These are phyloP conservation scores for Fraxinus nigra DNA, from an alignment of 305 asterid genomes.

Conservation along the genomic window DNA sequence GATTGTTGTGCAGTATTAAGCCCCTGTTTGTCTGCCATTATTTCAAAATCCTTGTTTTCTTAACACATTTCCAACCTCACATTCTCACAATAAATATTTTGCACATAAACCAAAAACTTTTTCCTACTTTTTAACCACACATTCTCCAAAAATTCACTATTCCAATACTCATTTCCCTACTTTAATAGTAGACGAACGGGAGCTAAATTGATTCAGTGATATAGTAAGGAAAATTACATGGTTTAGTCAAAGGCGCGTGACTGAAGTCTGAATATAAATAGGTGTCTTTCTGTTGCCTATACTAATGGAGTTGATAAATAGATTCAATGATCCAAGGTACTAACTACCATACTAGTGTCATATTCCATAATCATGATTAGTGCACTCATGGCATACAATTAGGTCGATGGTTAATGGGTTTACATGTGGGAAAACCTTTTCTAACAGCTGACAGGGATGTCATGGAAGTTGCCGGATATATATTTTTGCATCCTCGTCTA, in stretches of 20 bases:
- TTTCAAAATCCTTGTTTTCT: too few species aligned
- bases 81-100: too few species aligned
- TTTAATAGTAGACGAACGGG: too few species aligned
- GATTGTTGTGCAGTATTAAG: not conserved
- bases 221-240: not conserved
- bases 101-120: too few species aligned
- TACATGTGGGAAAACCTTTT: slow-evolving; percentile 66
- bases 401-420: slow-evolving; percentile 82
- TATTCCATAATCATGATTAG: not conserved
- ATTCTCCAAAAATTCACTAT: too few species aligned
- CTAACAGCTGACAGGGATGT: slow-evolving; percentile 73
- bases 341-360: not conserved
- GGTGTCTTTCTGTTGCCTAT: not conserved
- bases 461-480: slow-evolving; percentile 76
- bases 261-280: not conserved
- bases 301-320: not conserved
- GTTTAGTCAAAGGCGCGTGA: not conserved
- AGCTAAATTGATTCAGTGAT: not conserved
- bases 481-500: slow-evolving; percentile 76
- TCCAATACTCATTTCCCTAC: too few species aligned
- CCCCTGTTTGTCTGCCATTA: too few species aligned
- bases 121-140: too few species aligned
- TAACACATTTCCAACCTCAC: too few species aligned
- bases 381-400: slow-evolving; percentile 25
- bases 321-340: not conserved